Evolutionary conservation across 331 rosid species (phyloP), one percentile per base, ranked within the genome.

Genomic region (Dryas integrifolia): DNA sequence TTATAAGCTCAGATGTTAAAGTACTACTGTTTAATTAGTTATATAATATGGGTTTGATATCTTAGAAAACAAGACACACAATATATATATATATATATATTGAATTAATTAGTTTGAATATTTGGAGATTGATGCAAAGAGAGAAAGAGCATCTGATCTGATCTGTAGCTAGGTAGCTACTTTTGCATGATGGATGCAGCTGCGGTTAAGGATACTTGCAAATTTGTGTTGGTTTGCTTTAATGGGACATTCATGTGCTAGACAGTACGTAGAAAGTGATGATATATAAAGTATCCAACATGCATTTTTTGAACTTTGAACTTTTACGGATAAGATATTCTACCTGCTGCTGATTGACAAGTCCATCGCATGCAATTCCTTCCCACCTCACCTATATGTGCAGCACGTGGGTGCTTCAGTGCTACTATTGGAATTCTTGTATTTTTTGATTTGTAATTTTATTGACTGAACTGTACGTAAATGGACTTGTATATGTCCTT

Each of bases 271-370:
- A 30, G 10, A 66, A 46, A 46, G 64, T 55, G 72, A 69, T 52
- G 35, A 75, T n/a, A 14, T 21, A 50, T 49, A 11, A 80, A 62
- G 69, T 59, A 52, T 11, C 64, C 67, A 69, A 30, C 7, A 35
- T 61, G 30, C 57, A 68, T 72, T 49, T 44, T 30, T 30, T 30
- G 35, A 30, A 30, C 35, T 30, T 30, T 65, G 24, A 41, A 12
- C 46, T 71, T 62, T 79, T 75, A 50, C 11, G 85, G 88, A 78
- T 82, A 82, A 78, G 82, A 84, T 89, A 80, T 75, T 85, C 87
- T 77, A 69, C 68, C 49, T 41, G 21, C 57, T 44, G 35, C 35
- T 30, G 10, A 53, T 8, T 70, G 86, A 53, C 79, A 73, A 39
- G 81, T 79, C 77, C 35, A 30, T 30, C 2, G 3, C 35, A 30